A percentile compares a stretch with the other conserved stretches of the same genome.
These are phyloP conservation scores for Botrytis galanthina DNA, from an alignment of 2,329 filamentous ascomycete genomes.

Conservation along the genomic window DNA sequence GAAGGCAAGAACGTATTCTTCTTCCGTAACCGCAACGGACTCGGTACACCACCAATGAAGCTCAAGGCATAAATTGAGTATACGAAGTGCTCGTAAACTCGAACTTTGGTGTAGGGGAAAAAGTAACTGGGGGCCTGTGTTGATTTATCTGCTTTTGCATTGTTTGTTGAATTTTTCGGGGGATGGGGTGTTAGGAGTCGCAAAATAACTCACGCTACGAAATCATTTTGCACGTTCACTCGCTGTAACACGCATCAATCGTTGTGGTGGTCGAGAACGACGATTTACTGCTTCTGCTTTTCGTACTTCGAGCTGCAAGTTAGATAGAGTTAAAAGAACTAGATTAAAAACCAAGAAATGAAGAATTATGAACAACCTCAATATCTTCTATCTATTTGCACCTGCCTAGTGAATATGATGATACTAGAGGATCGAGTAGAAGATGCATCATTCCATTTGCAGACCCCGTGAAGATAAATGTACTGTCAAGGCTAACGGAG, in stretches of 20 bases:
- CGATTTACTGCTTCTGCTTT: neutral
- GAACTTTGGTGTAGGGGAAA: neutral
- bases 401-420: neutral
- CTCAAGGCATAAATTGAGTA: conserved; percentile 26
- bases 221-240: conserved; percentile 8
- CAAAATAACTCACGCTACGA: neutral
- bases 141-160: neutral
- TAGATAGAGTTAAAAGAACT: neutral
- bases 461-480: neutral
- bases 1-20: conserved; percentile 89
- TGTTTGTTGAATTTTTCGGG: neutral
- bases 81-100: conserved; percentile 4
- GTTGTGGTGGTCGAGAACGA: neutral
- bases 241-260: neutral
- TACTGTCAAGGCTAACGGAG: neutral
- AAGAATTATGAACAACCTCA: neutral
- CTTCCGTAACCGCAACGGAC: conserved; percentile 90
- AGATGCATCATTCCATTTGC: neutral
- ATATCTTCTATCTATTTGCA: neutral
- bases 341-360: neutral
- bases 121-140: conserved; percentile 4
- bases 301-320: neutral
- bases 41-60: conserved; percentile 52
- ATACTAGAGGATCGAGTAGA: neutral
- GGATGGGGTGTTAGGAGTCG: neutral